phyloP scores from a whole-genome alignment of 2,329 filamentous ascomycete species.

The Fusarium sp. region DNA sequence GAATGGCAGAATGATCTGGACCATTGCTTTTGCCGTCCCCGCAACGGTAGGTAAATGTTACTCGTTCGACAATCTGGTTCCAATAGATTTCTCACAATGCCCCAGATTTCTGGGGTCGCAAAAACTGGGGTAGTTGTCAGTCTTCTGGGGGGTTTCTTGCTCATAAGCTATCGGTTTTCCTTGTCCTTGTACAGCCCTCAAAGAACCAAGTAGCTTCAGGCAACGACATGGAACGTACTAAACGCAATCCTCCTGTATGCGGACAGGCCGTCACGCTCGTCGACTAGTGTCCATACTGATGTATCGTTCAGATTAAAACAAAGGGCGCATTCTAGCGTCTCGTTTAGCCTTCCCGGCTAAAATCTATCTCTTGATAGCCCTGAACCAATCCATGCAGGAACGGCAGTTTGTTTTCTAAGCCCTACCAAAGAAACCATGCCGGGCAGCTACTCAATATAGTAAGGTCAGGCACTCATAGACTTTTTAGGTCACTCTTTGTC shows the following conservation, averaged over 20 bases:
- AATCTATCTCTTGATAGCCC: not conserved
- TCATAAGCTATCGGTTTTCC: not conserved
- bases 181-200: too few relatives aligned
- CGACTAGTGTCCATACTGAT: conserved; percentile 4
- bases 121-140: conserved; percentile 29
- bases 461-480: not conserved
- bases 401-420: conserved; percentile 2
- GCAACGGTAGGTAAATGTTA: conserved; percentile 3
- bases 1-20: not conserved
- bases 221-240: not conserved
- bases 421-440: not conserved
- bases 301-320: conserved; percentile 3
- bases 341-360: conserved; percentile 16
- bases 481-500: not conserved
- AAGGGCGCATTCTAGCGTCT: not conserved
- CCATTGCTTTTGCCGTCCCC: conserved; percentile 8
- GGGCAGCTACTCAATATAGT: conserved; percentile 11
- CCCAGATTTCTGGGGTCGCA: conserved; percentile 5
- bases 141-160: conserved; percentile 17
- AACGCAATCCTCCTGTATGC: too few relatives aligned
- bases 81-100: conserved; percentile 1
- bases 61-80: conserved; percentile 20
- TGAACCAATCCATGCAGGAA: conserved; percentile 6
- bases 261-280: too few relatives aligned
- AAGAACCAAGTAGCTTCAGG: too few relatives aligned